Base-by-base conservation (phyloP, 2,329 filamentous ascomycete species). In the Talaromyces amestolkiae region DNA sequence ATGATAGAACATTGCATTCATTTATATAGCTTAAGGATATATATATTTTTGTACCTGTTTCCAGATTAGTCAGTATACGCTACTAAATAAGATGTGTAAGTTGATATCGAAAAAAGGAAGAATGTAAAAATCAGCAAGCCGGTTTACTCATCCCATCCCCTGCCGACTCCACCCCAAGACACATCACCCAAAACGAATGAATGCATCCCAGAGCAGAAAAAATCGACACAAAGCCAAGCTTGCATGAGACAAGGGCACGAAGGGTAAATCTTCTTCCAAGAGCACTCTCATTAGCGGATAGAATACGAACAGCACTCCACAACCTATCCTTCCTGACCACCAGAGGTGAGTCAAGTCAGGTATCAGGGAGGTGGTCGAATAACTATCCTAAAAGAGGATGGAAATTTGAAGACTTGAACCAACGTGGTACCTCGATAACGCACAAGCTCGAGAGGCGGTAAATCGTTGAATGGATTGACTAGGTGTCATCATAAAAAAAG, bases 381-480 rank as follows among this genome's bases (percentile, higher is more conserved):
- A 67, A 65, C 66, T 56, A 68, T 68, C 74, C 74, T 74, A 68
- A 65, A 65, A 22, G 72, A 45, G 24, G 17, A n/a, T 59, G 56
- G 70, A 66, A 68, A 64, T 64, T 53, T 63, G 68, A 65, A 68
- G 66, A 56, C 9, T n/a, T n/a, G 17, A 19, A 11, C 22, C 56
- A 19, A 33, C 35, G 37, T 70, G 54, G 58, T 47, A 61, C 56
- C 61, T 69, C 71, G 68, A 70, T 66, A 13, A 24, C 19, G 11
- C 3, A 45, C 51, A 63, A 68, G 72, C 73, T 69, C 73, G 73
- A 77, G 72, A 73, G 76, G 76, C 71, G 76, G 76, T 77, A 78
- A 78, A 70, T 86, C 83, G 77, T 86, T 84, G 84, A 86, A 86
- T 86, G 84, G 84, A 86, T 86, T 83, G 82, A 85, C 84, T 85